A percentile compares a stretch with the other conserved stretches of the same genome.
Evolutionary conservation across 163 green algal genomes (phyloP).

Genomic region (Volvox carteri): DNA sequence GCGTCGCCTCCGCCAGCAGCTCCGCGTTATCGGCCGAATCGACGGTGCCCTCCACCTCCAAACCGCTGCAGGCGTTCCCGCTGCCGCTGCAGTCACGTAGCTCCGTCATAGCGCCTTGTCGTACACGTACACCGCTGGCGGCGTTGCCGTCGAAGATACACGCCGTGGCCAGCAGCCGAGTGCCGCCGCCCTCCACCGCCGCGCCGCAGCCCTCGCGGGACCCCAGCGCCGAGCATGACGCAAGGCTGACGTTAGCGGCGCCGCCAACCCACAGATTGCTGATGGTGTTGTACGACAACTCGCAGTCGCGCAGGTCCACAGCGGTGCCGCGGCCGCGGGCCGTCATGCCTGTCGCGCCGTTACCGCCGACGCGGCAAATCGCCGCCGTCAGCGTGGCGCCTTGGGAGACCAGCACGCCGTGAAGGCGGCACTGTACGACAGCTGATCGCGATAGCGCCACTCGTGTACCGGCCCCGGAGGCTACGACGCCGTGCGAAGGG

Average conservation of each 20-base stretch:
- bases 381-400: neutral
- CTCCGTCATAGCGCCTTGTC: neutral
- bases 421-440: neutral
- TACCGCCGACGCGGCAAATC: neutral
- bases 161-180: neutral
- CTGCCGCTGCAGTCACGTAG: slow-evolving; percentile 28
- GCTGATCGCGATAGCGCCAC: neutral
- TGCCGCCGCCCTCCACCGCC: neutral
- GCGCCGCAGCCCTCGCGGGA: neutral
- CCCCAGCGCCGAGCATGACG: neutral
- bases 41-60: slow-evolving; percentile 31
- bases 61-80: slow-evolving; percentile 1
- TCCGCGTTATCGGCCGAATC: neutral
- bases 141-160: slow-evolving; percentile 41
- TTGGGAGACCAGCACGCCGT: neutral
- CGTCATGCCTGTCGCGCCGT: slow-evolving; percentile 9
- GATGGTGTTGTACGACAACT: slow-evolving; percentile 11
- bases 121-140: slow-evolving; percentile 4
- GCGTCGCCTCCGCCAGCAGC: neutral
- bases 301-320: slow-evolving; percentile 24
- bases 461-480: neutral
- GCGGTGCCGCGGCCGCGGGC: neutral
- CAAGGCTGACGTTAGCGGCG: neutral
- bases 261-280: neutral
- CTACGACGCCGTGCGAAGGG: neutral